Base-by-base conservation (phyloP, 345 rosid genomes). In the Citrus trifoliata region DNA sequence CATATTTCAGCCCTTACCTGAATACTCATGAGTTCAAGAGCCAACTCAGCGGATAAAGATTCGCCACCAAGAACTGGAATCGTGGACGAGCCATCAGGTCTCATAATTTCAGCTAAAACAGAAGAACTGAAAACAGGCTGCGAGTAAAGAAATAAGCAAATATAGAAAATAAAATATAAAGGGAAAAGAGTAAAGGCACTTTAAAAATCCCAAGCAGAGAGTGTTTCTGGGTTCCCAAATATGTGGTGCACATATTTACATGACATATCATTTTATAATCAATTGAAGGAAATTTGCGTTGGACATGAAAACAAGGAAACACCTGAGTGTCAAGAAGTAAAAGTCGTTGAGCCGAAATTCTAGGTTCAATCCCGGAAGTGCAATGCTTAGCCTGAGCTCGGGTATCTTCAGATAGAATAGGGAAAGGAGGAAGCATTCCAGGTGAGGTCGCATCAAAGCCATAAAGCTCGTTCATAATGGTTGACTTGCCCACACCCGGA, bases 261-360 rank as follows among this genome's bases (percentile, higher is more conserved):
- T 2, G 51, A 46, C 51, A 46, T 0, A 16, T 46, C 51, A 12
- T 46, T 46, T 14, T 12, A 3, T 46, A 46, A 12, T 46, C 51
- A 46, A 46, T 3, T 3, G 18, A 12, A 46, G 16, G 16, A 46
- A 46, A 12, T 46, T 12, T 12, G 4, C 18, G 1, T 12, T 0
- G 51, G 51, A 3, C 5, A 1, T 13, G 51, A 46, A 46, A 13
- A 46, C 5, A 14, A 46, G 51, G 51, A 46, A 46, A 80, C 83
- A 90, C 97, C 95, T 88, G 97, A 22, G 89, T 87, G 82, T 93
- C 97, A 27, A 93, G 97, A 80, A 93, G 96, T 48, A 93, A 88
- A 68, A 90, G 83, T 60, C 98, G 86, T 78, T 93, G 92, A 48
- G 92, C 82, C 42, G 98, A 90, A 85, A 92, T 85, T 80, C 98